Evolutionary conservation across 345 rosid species (phyloP), one percentile per base, ranked within the genome.

Genomic region (Mercurialis annua): DNA sequence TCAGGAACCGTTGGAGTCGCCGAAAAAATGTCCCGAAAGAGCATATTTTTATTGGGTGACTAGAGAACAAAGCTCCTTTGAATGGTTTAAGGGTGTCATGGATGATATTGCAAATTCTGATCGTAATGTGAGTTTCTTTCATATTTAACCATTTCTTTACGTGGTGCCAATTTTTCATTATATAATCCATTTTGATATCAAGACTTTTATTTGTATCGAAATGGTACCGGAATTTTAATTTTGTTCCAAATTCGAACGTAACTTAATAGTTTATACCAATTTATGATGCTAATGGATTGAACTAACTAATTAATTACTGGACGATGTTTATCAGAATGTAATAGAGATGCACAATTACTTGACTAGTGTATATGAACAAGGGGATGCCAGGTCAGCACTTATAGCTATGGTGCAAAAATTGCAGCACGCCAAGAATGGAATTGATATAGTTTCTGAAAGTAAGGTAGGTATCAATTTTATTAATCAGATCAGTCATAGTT

Each of bases 61-160:
- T 21, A 87, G 97, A 73, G 99, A 94, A 74, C 99, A 94, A 81
- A 80, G 84, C 64, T 94, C 98, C n/a, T 94, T 91, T 57, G 99
- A 94, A 60, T 94, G 99, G 99, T 94, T 94, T 59, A 94, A 91
- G 76, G 99, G 98, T 68, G 99, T 94, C 63, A 91, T 94, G 99
- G 96, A 94, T 79, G 99, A 94, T 46, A 82, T 94, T 44, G 98
- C 95, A 31, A 96, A 91, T 44, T 84, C 61, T 29, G 97, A 94
- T 57, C 78, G 60, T 53, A 78, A 79, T 38, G 98, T 94, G 38
- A 0, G 65, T 40, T 77, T 80, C n/a, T n/a, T 64, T 49, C 12
- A 1, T 23, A 29, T 14, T 21, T n/a, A n/a, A n/a, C n/a, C n/a
- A n/a, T n/a, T n/a, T n/a, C n/a, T n/a, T n/a, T n/a, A n/a, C n/a